Percentiles rank a stretch among this genome's conserved stretches.
phyloP scores from a whole-genome alignment of 2,329 filamentous ascomycete species.

The Onygenales sp. region DNA sequence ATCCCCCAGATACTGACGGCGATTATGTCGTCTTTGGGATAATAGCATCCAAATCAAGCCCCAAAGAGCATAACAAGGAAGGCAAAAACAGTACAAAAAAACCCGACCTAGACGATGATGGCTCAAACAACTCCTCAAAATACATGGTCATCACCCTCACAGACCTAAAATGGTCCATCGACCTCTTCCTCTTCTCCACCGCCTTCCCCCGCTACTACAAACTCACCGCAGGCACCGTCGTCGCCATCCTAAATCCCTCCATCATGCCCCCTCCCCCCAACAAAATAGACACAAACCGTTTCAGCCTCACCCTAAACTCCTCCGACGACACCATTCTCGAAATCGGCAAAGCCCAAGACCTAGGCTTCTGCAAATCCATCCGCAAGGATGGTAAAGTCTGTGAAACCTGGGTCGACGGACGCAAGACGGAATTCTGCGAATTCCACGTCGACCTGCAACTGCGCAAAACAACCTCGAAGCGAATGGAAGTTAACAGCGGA shows the following conservation, averaged over 20 bases:
- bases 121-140: slow-evolving; percentile 53
- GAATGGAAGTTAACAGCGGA: slow-evolving; percentile 73
- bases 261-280: slow-evolving; percentile 79
- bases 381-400: slow-evolving; percentile 79
- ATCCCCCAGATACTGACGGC: slow-evolving; percentile 70
- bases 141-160: slow-evolving; percentile 89
- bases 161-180: slow-evolving; percentile 82
- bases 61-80: slow-evolving; percentile 50
- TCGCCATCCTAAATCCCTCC: slow-evolving; percentile 84
- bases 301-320: slow-evolving; percentile 75
- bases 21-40: slow-evolving; percentile 87
- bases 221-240: slow-evolving; percentile 76
- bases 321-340: slow-evolving; percentile 86
- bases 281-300: slow-evolving; percentile 68
- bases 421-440: slow-evolving; percentile 84
- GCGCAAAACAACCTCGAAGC: slow-evolving; percentile 55
- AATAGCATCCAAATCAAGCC: slow-evolving; percentile 78
- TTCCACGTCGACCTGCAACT: slow-evolving; percentile 81
- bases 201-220: slow-evolving; percentile 94
- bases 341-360: slow-evolving; percentile 71
- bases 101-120: slow-evolving; percentile 39
- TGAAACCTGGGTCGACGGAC: slow-evolving; percentile 74
- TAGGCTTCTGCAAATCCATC: slow-evolving; percentile 78
- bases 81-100: slow-evolving; percentile 32
- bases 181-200: slow-evolving; percentile 83